Base-by-base conservation (phyloP, 1,284 basidiomycete genomes). In the Malassezia brasiliensis region DNA sequence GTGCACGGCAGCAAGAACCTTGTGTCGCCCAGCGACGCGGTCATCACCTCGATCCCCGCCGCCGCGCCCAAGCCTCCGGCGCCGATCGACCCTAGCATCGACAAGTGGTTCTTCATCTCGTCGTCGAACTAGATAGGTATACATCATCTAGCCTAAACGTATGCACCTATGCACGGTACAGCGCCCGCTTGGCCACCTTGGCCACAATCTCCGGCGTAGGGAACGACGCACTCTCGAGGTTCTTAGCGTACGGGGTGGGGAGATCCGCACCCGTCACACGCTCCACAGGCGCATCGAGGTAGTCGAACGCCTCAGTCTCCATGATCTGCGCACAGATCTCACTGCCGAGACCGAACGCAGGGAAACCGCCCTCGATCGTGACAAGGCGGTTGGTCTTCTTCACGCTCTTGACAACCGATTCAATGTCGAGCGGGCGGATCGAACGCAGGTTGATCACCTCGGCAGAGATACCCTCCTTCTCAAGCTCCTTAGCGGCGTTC, bases 301-400 rank as follows among this genome's bases (percentile, higher is more conserved):
- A 62, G 60, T 69, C 67, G 47, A 68, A 68, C n/a, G 68, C 69
- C 67, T 91, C 86, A 69, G 88, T 90, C 81, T 98, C 93, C 62
- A 91, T 72, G 57, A 77, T 68, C 38, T 75, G 72, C 14, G 93
- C 91, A 67, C 88, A 89, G 45, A 99, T 94, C 79, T 99, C 94
- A 68, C 88, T 90, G 63, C 93, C 93, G 53, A 99, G 90, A 79
- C 94, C 90, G 77, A 96, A 98, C 47, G 83, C 85, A 45, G 94
- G 94, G 88, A 96, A 99, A 51, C 94, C 94, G 78, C 90, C 90
- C 79, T 99, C 94, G 57, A 91, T 90, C 53, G 88, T 89, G 58
- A 98, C 81, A 60, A 98, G 81, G 63, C 87, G 87, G 80, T 93
- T 94, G 42, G 94, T 99, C 83, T 98, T 98, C 83, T 96, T 96